These are phyloP conservation scores for Cladophialophora exuberans DNA, from an alignment of 2,329 filamentous ascomycete genomes.

Conservation along the genomic window DNA sequence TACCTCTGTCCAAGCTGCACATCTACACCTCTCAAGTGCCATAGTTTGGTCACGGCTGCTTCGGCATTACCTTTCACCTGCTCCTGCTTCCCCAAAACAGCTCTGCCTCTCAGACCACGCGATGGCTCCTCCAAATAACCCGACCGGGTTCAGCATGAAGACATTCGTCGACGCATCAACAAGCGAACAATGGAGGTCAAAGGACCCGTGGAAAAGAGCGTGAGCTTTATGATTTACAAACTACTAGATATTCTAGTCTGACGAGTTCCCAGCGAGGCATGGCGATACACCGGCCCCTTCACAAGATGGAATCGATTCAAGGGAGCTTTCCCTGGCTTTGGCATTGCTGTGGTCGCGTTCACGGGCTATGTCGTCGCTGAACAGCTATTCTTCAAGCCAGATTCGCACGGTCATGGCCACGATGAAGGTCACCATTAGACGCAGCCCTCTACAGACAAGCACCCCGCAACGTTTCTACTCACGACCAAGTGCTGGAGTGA, in stretches of 20 bases:
- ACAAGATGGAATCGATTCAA: conserved; percentile 88
- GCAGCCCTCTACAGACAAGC: conserved; percentile 2
- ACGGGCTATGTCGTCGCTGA: conserved; percentile 87
- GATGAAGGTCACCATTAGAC: conserved; percentile 46
- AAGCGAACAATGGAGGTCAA: conserved; percentile 35
- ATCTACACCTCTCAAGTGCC: not conserved
- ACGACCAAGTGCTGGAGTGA: conserved; percentile 34
- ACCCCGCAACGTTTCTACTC: conserved; percentile 9
- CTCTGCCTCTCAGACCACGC: no score
- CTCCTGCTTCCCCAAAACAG: not conserved
- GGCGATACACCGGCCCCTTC: conserved; percentile 91
- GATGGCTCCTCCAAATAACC: conserved; percentile 53
- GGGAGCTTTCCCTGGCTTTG: conserved; percentile 82
- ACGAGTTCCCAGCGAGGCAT: conserved; percentile 72
- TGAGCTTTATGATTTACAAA: conserved; percentile 45
- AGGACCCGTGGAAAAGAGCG: conserved; percentile 67
- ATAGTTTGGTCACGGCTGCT: no score
- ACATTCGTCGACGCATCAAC: conserved; percentile 33
- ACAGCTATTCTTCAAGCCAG: conserved; percentile 74
- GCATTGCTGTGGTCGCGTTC: conserved; percentile 90
- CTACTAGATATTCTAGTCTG: not conserved
- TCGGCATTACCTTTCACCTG: not conserved
- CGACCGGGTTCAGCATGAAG: conserved; percentile 89
- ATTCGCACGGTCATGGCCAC: conserved; percentile 65
- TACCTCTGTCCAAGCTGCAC: no score